phyloP scores from a whole-genome alignment of 2,329 filamentous ascomycete species.

The Leptographium wingfieldii region DNA sequence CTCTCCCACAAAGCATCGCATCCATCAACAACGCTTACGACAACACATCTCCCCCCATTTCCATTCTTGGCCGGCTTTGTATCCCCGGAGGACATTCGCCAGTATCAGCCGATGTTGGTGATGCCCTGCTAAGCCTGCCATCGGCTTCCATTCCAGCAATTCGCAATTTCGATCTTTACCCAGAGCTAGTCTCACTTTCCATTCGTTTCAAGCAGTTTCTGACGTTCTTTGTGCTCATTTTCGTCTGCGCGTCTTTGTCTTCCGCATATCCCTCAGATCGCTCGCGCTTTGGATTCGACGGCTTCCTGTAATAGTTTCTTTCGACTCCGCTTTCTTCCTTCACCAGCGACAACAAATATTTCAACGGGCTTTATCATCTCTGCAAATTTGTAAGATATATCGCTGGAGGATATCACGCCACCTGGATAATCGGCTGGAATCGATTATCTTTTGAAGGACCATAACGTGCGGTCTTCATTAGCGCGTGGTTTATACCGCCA shows the following conservation, averaged over 20 bases:
- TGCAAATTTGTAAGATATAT: background rate
- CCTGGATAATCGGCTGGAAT: background rate
- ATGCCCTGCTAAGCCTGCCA: slow-evolving; percentile 1
- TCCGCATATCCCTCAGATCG: too few species aligned
- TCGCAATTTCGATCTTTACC: background rate
- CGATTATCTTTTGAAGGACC: background rate
- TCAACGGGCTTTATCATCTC: background rate
- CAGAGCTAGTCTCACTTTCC: slow-evolving; percentile 3
- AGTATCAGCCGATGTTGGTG: background rate
- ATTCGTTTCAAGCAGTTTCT: background rate
- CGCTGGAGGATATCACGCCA: background rate
- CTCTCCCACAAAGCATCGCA: background rate
- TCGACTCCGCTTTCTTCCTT: background rate
- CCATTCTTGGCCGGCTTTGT: background rate
- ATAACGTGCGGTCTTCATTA: background rate
- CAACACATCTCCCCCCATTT: background rate
- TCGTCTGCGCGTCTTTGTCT: background rate
- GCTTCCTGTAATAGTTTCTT: background rate
- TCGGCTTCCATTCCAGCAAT: slow-evolving; percentile 1
- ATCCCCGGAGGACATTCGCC: background rate
- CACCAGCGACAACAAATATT: background rate
- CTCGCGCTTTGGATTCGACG: background rate
- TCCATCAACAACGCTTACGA: background rate
- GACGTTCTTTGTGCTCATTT: background rate
- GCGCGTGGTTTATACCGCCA: background rate